Percentiles rank a stretch among this genome's conserved stretches.
Conservation (phyloP, 1,284 basidiomycete species). For the Cystobasidiaceae sp. region DNA sequence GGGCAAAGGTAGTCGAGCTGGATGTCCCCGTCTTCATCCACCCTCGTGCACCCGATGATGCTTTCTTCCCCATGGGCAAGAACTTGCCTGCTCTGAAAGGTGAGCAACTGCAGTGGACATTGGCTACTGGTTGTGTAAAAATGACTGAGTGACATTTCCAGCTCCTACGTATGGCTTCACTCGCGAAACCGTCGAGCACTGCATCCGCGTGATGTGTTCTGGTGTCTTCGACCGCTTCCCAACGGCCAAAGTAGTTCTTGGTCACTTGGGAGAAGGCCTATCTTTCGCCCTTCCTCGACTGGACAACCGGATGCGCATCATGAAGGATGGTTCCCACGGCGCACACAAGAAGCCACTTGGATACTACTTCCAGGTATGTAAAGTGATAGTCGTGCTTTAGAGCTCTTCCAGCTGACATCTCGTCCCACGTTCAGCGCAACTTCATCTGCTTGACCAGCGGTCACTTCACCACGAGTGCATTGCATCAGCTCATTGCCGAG, state of each 20-base stretch:
- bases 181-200: constrained; percentile 1
- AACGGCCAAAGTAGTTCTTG: not conserved
- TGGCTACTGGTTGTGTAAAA: not conserved
- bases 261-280: constrained; percentile 4
- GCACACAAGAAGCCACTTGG: not conserved
- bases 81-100: not conserved
- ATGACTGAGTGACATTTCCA: not conserved
- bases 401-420: not conserved
- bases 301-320: not conserved
- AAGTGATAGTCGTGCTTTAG: not conserved
- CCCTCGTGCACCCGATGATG: not conserved
- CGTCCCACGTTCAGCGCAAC: not conserved
- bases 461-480: not conserved
- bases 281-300: not conserved
- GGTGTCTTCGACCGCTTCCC: constrained; percentile 5
- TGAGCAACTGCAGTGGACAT: too few relatives aligned
- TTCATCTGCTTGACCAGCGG: constrained; percentile 12
- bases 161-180: constrained; percentile 2
- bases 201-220: not conserved
- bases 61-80: not conserved
- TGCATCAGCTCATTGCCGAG: constrained; percentile 4
- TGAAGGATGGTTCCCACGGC: not conserved
- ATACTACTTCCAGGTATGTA: not conserved
- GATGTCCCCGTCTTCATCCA: constrained; percentile 7
- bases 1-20: constrained; percentile 2